Percentiles rank a stretch among this genome's conserved stretches.
These are phyloP conservation scores for Candida patagonica DNA, from an alignment of 805 yeast species.

Conservation along the genomic window DNA sequence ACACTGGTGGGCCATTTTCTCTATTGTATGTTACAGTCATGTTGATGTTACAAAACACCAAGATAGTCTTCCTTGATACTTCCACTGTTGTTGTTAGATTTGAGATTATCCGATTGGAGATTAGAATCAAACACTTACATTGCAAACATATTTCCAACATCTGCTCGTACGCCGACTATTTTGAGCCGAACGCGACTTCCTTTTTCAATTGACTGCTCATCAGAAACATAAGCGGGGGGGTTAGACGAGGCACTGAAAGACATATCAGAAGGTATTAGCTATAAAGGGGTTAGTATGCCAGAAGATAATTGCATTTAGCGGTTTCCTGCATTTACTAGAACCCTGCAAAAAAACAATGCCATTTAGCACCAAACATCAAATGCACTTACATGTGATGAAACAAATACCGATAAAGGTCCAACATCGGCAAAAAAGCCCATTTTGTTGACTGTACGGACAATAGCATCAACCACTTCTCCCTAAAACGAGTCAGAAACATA, in stretches of 20 bases:
- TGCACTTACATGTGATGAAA: constrained; percentile 68
- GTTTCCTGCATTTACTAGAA: background rate
- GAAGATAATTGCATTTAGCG: background rate
- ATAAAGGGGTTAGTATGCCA: background rate
- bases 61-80: constrained; percentile 95
- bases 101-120: background rate
- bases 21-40: background rate
- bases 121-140: constrained; percentile 35
- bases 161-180: constrained; percentile 95
- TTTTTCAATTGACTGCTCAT: constrained; percentile 90
- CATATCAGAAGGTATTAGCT: constrained; percentile 86
- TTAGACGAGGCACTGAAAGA: constrained; percentile 88
- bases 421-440: constrained; percentile 98
- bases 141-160: constrained; percentile 94
- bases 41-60: constrained; percentile 54
- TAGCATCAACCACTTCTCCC: constrained; percentile 97
- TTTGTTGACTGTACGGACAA: constrained; percentile 86
- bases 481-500: constrained; percentile 1
- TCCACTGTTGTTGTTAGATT: no score
- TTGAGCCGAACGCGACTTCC: constrained; percentile 90
- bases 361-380: background rate
- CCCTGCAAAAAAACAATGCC: background rate
- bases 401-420: constrained; percentile 92
- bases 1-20: no score
- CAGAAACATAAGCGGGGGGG: constrained; percentile 96